phyloP scores from a whole-genome alignment of 371 early-diverging fungal species.

The Rhizomucor miehei region DNA sequence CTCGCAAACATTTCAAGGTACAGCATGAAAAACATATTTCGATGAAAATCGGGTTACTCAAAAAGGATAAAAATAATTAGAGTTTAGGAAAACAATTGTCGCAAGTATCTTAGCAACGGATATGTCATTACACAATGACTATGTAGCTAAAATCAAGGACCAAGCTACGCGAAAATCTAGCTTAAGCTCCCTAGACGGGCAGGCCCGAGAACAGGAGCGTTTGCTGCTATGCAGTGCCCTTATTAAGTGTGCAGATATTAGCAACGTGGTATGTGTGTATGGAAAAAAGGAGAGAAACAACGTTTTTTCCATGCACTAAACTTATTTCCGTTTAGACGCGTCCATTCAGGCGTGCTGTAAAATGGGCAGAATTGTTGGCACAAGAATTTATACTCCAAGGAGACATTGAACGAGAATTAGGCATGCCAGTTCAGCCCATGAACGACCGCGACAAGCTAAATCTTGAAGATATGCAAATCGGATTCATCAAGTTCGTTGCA shows the following conservation, averaged over 20 bases:
- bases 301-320: neutral
- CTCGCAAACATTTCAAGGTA: conserved; percentile 31
- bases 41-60: neutral
- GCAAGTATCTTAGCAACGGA: conserved; percentile 78
- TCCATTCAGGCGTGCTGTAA: conserved; percentile 51
- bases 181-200: conserved; percentile 6
- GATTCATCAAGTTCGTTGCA: conserved; percentile 64
- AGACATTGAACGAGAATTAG: conserved; percentile 56
- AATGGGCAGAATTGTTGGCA: conserved; percentile 52
- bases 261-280: conserved; percentile 56
- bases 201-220: conserved; percentile 39
- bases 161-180: conserved; percentile 43
- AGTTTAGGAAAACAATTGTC: conserved; percentile 65
- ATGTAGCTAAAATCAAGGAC: conserved; percentile 64
- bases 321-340: conserved; percentile 25
- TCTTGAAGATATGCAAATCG: conserved; percentile 59
- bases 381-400: conserved; percentile 62
- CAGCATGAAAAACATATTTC: neutral
- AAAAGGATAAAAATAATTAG: conserved; percentile 16
- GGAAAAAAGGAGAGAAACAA: neutral
- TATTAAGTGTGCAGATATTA: conserved; percentile 82
- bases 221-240: conserved; percentile 59
- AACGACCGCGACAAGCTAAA: conserved; percentile 49
- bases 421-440: conserved; percentile 48
- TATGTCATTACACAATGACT: conserved; percentile 75